These are phyloP conservation scores for Macadamia integrifolia DNA, from an alignment of 164 flowering plant genomes.

Conservation along the genomic window DNA sequence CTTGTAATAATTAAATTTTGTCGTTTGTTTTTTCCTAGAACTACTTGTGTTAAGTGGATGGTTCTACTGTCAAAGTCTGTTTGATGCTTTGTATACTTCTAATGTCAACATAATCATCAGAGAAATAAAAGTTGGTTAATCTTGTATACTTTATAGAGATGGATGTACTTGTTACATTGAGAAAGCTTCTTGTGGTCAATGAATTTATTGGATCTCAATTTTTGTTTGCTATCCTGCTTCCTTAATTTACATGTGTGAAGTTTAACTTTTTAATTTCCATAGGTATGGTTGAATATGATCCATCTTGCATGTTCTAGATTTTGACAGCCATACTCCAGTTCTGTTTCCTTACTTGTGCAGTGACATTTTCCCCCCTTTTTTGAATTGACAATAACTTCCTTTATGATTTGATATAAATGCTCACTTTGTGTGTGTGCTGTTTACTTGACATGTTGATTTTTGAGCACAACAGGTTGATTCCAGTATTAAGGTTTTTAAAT, in stretches of 20 bases:
- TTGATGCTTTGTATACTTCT: constrained; percentile 1
- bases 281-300: not conserved
- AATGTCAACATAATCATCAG: constrained; percentile 2
- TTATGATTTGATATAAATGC: too few relatives aligned
- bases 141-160: not conserved
- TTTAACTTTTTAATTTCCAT: not conserved
- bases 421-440: not conserved
- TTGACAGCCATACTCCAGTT: not conserved
- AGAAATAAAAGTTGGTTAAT: not conserved
- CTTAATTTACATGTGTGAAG: not conserved
- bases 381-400: too few relatives aligned
- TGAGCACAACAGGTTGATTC: not conserved
- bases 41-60: not conserved
- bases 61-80: not conserved
- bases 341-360: not conserved
- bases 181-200: constrained; percentile 5
- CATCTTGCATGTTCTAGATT: not conserved
- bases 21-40: constrained; percentile 6
- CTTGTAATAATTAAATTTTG: not conserved
- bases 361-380: not conserved
- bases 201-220: not conserved
- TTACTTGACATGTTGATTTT: not conserved
- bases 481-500: too few relatives aligned
- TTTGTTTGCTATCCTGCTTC: not conserved
- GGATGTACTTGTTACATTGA: constrained; percentile 3